Evolutionary conservation across 2,329 filamentous ascomycete species (phyloP).

Genomic region (Trichoderma atrobrunneum): DNA sequence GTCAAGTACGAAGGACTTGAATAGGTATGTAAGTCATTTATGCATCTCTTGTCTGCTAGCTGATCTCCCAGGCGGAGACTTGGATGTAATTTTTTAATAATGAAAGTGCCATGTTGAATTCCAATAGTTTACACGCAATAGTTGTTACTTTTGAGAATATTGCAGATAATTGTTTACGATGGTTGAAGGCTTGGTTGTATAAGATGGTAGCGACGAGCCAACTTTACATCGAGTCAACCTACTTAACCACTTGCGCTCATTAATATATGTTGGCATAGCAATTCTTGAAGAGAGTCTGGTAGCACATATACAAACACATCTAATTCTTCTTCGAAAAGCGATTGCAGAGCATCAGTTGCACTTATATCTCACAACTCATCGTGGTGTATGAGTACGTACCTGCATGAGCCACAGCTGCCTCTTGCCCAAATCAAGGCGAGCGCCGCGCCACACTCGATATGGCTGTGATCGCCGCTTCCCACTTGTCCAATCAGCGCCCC

Average conservation of each 20-base stretch:
- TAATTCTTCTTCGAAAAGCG: not conserved
- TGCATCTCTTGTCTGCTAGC: not conserved
- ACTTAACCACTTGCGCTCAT: not conserved
- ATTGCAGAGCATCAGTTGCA: not conserved
- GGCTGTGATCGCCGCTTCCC: not conserved
- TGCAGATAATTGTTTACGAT: not conserved
- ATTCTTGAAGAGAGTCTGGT: not conserved
- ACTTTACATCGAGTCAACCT: not conserved
- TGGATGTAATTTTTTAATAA: not conserved
- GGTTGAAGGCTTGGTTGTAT: not conserved
- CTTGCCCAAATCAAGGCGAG: conserved; percentile 1
- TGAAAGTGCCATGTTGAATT: not conserved
- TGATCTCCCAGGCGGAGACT: not conserved
- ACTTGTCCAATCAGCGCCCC: not conserved
- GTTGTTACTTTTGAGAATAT: not conserved
- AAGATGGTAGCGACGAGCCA: not conserved
- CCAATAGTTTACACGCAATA: not conserved
- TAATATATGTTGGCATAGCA: not conserved
- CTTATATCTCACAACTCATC: conserved; percentile 17
- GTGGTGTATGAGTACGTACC: not conserved
- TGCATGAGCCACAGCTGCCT: not conserved
- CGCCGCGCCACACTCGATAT: conserved; percentile 3
- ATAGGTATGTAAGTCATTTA: not conserved
- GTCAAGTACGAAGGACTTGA: not conserved
- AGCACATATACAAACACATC: not conserved